Conservation (phyloP, 2,329 filamentous ascomycete genomes). For the Phialophora expanda region DNA sequence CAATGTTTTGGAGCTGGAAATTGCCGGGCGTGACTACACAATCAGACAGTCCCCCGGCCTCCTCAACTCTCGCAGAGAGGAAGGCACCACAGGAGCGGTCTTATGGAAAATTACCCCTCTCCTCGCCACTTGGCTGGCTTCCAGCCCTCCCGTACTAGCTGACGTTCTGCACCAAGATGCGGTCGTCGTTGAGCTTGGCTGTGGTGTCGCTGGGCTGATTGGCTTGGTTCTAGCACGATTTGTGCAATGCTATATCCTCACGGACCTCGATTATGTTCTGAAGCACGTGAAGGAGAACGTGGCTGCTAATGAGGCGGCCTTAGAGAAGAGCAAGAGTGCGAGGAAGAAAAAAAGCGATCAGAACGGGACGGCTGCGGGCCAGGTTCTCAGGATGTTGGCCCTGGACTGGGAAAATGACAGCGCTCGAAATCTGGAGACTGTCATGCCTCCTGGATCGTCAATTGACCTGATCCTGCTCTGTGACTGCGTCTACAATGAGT, state of each 20-base stretch:
- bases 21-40: slow-evolving; percentile 72
- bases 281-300: slow-evolving; percentile 79
- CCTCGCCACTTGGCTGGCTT: slow-evolving; percentile 79
- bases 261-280: slow-evolving; percentile 85
- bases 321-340: not conserved
- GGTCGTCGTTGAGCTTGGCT: slow-evolving; percentile 79
- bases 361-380: slow-evolving; percentile 20
- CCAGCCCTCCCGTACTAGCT: slow-evolving; percentile 68
- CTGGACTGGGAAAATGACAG: slow-evolving; percentile 81
- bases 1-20: slow-evolving; percentile 66
- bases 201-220: slow-evolving; percentile 81
- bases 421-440: slow-evolving; percentile 43
- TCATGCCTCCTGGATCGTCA: slow-evolving; percentile 45
- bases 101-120: slow-evolving; percentile 89
- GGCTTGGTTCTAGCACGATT: slow-evolving; percentile 69
- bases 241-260: slow-evolving; percentile 71
- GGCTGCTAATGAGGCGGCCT: slow-evolving; percentile 46
- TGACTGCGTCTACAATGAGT: slow-evolving; percentile 95
- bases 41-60: slow-evolving; percentile 85
- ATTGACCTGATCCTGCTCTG: slow-evolving; percentile 80
- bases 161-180: slow-evolving; percentile 61
- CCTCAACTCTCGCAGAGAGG: slow-evolving; percentile 74
- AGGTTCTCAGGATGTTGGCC: slow-evolving; percentile 45
- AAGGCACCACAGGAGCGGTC: slow-evolving; percentile 79
- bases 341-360: slow-evolving; percentile 30